Conservation (phyloP, 2,329 filamentous ascomycete genomes). For the Xylariaceae sp. region DNA sequence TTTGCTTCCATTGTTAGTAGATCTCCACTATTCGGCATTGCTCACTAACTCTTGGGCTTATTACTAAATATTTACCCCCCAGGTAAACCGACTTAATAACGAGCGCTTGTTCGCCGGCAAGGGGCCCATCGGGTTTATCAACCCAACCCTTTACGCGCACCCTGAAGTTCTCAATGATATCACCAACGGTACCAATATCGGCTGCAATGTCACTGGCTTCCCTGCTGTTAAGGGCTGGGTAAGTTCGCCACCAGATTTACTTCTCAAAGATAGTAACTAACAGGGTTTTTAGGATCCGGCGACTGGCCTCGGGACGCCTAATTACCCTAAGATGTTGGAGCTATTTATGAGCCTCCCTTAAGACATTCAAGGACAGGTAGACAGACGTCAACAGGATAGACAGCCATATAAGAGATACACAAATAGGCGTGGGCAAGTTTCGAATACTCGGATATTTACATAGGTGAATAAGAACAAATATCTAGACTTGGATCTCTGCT, state of each 20-base stretch:
- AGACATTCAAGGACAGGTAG: too few species aligned
- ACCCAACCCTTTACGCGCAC: slow-evolving; percentile 46
- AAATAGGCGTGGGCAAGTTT: too few species aligned
- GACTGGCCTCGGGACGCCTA: slow-evolving; percentile 31
- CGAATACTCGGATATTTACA: too few species aligned
- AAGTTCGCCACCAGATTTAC: too few species aligned
- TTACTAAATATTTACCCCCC: too few species aligned
- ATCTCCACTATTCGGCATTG: not conserved
- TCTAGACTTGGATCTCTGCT: too few species aligned
- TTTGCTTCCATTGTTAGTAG: not conserved
- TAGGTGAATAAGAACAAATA: too few species aligned
- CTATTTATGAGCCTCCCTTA: slow-evolving; percentile 12
- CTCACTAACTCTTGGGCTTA: not conserved
- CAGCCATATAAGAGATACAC: too few species aligned
- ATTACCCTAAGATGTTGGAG: slow-evolving; percentile 16
- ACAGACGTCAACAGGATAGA: too few species aligned
- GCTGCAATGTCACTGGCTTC: slow-evolving; percentile 39
- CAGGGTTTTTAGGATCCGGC: too few species aligned
- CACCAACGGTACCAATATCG: slow-evolving; percentile 34
- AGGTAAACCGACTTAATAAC: too few species aligned
- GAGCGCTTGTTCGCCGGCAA: slow-evolving; percentile 43
- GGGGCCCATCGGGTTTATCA: slow-evolving; percentile 48
- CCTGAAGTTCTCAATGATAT: slow-evolving; percentile 38
- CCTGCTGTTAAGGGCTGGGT: slow-evolving; percentile 39
- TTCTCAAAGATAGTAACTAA: too few species aligned